A percentile compares a stretch with the other conserved stretches of the same genome.
These are phyloP conservation scores for Whalleya microplaca DNA, from an alignment of 2,329 filamentous ascomycete genomes.

Conservation along the genomic window DNA sequence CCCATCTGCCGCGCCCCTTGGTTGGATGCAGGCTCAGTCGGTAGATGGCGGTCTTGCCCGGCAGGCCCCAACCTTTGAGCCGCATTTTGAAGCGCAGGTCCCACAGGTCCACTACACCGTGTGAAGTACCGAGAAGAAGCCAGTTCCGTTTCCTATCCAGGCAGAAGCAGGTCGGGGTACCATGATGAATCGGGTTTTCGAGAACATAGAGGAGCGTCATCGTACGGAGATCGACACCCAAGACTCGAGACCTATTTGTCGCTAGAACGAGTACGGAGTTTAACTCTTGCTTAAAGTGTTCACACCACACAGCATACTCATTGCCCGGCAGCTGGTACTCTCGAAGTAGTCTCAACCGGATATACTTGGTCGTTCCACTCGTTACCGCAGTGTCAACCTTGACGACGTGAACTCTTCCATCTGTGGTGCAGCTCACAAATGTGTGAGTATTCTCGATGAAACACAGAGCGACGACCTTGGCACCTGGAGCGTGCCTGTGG, in stretches of 20 bases:
- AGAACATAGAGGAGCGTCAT: conserved; percentile 83
- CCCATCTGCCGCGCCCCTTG: conserved; percentile 78
- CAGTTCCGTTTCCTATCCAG: conserved; percentile 85
- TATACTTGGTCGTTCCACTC: conserved; percentile 68
- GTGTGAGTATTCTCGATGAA: conserved; percentile 95
- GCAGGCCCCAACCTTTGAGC: conserved; percentile 85
- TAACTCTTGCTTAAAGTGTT: conserved; percentile 84
- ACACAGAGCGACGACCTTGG: conserved; percentile 78
- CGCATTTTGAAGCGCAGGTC: conserved; percentile 92
- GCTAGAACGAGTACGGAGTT: conserved; percentile 83
- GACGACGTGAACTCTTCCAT: conserved; percentile 88
- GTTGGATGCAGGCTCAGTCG: conserved; percentile 78
- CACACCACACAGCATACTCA: conserved; percentile 86
- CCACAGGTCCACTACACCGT: conserved; percentile 93
- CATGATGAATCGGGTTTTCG: conserved; percentile 88
- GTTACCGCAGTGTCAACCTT: conserved; percentile 65
- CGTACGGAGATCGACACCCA: conserved; percentile 83
- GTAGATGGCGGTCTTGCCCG: conserved; percentile 79
- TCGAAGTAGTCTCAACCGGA: conserved; percentile 74
- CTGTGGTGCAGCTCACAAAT: conserved; percentile 86
- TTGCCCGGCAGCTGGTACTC: conserved; percentile 75
- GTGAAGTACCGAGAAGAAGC: conserved; percentile 88
- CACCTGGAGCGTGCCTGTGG: conserved; percentile 72
- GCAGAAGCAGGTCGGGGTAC: conserved; percentile 88
- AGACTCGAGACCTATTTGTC: conserved; percentile 81